Conservation (phyloP, 2,329 filamentous ascomycete genomes). For the Calonectria honghensis region DNA sequence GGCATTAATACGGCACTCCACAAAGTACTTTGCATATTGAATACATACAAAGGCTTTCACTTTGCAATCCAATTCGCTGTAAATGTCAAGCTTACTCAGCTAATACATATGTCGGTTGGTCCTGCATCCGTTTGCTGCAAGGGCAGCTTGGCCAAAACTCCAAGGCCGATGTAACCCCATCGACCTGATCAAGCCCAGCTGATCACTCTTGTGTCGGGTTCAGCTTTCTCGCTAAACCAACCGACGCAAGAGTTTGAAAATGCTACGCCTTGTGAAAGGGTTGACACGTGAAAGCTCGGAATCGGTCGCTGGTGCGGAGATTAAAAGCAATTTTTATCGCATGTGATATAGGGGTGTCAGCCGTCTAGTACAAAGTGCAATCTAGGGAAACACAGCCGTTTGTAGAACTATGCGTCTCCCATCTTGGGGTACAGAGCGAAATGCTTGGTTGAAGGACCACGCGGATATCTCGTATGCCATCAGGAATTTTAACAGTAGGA, state of each 20-base stretch:
- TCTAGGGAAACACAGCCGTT: neutral
- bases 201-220: neutral
- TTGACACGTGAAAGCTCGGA: constrained; percentile 19
- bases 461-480: rapidly evolving
- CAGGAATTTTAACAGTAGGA: neutral
- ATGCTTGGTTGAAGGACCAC: too few relatives aligned
- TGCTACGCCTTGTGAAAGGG: neutral
- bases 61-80: neutral
- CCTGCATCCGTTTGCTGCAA: neutral
- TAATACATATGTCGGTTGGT: neutral
- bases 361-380: neutral
- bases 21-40: neutral
- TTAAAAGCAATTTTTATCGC: neutral
- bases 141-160: neutral
- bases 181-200: neutral
- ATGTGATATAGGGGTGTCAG: neutral
- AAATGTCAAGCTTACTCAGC: neutral
- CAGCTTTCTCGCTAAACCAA: neutral
- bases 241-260: neutral
- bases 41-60: neutral
- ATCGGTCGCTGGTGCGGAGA: neutral
- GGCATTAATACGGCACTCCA: neutral
- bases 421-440: neutral
- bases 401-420: too few relatives aligned
- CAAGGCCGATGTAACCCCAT: neutral